phyloP scores from a whole-genome alignment of 805 yeast genomes.

The Candida nemodendra region DNA sequence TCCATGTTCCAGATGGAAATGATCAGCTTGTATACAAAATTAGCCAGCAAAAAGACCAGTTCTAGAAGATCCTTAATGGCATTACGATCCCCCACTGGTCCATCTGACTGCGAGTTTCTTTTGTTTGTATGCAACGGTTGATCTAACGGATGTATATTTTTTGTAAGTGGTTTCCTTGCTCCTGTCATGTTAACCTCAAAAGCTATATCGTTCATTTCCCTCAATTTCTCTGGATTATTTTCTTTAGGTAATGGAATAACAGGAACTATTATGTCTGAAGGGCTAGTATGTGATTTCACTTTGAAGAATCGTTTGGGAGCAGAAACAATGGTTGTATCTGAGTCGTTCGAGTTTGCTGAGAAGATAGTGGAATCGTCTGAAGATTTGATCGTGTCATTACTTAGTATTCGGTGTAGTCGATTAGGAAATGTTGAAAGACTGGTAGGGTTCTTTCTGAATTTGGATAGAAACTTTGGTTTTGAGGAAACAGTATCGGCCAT shows the following conservation, averaged over 20 bases:
- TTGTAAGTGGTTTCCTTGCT: slow-evolving; percentile 9
- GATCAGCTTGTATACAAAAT: slow-evolving; percentile 7
- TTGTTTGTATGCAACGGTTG: slow-evolving; percentile 24
- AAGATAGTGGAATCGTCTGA: slow-evolving; percentile 21
- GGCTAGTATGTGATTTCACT: slow-evolving; percentile 13
- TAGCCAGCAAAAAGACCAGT: slow-evolving; percentile 8
- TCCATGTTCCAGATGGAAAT: slow-evolving; percentile 28
- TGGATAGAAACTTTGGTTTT: slow-evolving; percentile 14
- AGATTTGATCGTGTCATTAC: slow-evolving; percentile 15
- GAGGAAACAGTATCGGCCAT: slow-evolving; percentile 5
- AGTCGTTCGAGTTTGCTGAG: slow-evolving; percentile 15
- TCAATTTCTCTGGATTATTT: slow-evolving; percentile 11
- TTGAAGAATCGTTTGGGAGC: slow-evolving; percentile 13
- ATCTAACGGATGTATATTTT: slow-evolving; percentile 32
- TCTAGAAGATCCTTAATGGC: slow-evolving; percentile 17
- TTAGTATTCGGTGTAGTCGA: slow-evolving; percentile 8
- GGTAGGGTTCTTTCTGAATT: slow-evolving; percentile 17
- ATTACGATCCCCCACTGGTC: neutral
- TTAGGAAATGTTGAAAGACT: slow-evolving; percentile 8
- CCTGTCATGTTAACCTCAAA: slow-evolving; percentile 25
- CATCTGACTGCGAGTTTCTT: slow-evolving; percentile 1
- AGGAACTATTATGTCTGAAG: slow-evolving; percentile 12
- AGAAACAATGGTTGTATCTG: slow-evolving; percentile 7
- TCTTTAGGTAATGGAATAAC: slow-evolving; percentile 3
- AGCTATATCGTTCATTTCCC: slow-evolving; percentile 30